Percentiles rank a stretch among this genome's conserved stretches.
Evolutionary conservation across 1,139 yeast species (phyloP).

Genomic region (Blastobotrys aristatus): DNA sequence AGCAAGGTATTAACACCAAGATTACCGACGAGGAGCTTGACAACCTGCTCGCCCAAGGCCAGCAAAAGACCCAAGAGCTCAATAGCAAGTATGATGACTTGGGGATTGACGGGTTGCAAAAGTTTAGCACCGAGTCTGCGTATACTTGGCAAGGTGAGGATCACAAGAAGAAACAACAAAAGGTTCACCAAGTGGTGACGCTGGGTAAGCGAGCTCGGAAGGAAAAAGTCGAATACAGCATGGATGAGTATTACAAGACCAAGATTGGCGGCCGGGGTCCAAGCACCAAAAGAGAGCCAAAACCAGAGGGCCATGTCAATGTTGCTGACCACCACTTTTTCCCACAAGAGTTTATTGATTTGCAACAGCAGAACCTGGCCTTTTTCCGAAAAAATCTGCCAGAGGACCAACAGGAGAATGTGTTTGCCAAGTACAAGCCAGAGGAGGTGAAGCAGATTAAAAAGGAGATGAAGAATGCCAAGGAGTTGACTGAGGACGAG

Average conservation of each 20-base stretch:
- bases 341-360: slow-evolving; percentile 55
- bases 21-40: slow-evolving; percentile 71
- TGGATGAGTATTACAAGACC: slow-evolving; percentile 84
- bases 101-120: slow-evolving; percentile 89
- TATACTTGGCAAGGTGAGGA: slow-evolving; percentile 96
- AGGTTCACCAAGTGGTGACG: slow-evolving; percentile 61
- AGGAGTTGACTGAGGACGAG: slow-evolving; percentile 75
- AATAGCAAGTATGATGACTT: slow-evolving; percentile 76
- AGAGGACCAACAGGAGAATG: slow-evolving; percentile 47
- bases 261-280: slow-evolving; percentile 45
- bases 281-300: slow-evolving; percentile 40
- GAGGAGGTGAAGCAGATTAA: slow-evolving; percentile 70
- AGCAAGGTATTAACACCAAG: slow-evolving; percentile 22
- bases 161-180: slow-evolving; percentile 41
- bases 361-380: slow-evolving; percentile 74
- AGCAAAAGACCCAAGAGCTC: slow-evolving; percentile 69
- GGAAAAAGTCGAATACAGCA: slow-evolving; percentile 62
- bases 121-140: slow-evolving; percentile 83
- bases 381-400: slow-evolving; percentile 55
- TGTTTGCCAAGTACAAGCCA: slow-evolving; percentile 48
- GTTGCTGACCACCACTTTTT: slow-evolving; percentile 88
- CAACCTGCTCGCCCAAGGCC: slow-evolving; percentile 67
- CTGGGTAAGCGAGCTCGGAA: slow-evolving; percentile 88
- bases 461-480: slow-evolving; percentile 65
- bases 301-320: slow-evolving; percentile 60